Evolutionary conservation across 805 yeast genomes (phyloP).

Genomic region (Lipomyces sp.): DNA sequence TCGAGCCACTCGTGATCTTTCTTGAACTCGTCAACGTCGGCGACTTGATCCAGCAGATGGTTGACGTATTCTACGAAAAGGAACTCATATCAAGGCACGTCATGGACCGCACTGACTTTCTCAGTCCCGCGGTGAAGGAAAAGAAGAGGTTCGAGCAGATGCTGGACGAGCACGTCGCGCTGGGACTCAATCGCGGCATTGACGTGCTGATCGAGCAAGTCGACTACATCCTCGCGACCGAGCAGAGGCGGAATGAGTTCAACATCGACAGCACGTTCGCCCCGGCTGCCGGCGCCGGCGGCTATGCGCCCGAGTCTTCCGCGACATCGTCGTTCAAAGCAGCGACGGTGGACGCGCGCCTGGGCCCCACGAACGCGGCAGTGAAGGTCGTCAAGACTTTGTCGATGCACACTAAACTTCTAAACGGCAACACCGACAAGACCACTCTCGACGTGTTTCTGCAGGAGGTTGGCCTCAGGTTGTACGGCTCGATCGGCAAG

Average conservation of each 20-base stretch:
- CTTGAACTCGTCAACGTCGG: constrained; percentile 91
- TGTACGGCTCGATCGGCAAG: constrained; percentile 72
- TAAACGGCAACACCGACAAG: constrained; percentile 81
- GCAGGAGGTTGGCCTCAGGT: constrained; percentile 87
- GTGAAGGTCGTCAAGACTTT: constrained; percentile 57
- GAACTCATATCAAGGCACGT: constrained; percentile 59
- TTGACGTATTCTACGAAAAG: constrained; percentile 83
- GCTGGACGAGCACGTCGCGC: constrained; percentile 86
- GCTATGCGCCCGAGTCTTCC: no score
- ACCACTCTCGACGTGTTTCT: constrained; percentile 87
- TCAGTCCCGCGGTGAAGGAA: constrained; percentile 69
- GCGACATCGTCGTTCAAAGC: no score
- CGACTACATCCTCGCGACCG: constrained; percentile 54
- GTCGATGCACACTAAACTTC: constrained; percentile 64
- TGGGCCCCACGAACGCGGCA: constrained; percentile 65
- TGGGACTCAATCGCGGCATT: constrained; percentile 88
- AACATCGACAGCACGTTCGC: constrained; percentile 9
- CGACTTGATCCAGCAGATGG: constrained; percentile 87
- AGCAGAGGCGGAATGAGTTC: constrained; percentile 39
- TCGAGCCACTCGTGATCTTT: constrained; percentile 77
- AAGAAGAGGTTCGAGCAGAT: constrained; percentile 77
- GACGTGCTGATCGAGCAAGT: constrained; percentile 83
- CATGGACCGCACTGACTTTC: constrained; percentile 72
- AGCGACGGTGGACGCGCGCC: constrained; percentile 32
- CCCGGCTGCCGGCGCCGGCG: no score